Base-by-base conservation (phyloP, 495 filamentous ascomycete genomes). In the Aspergillus campestris region DNA sequence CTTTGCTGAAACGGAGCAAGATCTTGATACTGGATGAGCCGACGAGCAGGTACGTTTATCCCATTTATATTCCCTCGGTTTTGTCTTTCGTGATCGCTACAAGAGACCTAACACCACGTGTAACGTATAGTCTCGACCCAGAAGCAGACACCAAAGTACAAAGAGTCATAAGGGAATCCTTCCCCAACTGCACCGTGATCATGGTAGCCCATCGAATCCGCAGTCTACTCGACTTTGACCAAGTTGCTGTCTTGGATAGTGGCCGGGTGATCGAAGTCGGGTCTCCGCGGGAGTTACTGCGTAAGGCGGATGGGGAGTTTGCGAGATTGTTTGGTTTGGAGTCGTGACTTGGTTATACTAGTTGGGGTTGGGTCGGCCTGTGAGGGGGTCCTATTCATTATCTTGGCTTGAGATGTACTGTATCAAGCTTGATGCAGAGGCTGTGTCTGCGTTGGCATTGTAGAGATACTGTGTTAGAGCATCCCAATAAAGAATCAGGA, bases 51-150 rank as follows among this genome's bases (percentile, higher is more conserved):
- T 74, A 58, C 41, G 59, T 43, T 15, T 1, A 35, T 32, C 28
- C 34, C 12, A 35, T 7, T 36, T 36, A 13, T 38, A 31, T 28
- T 84, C 6, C 84, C n/a, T n/a, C n/a, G n/a, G n/a, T n/a, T n/a
- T n/a, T n/a, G n/a, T n/a, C n/a, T n/a, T n/a, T n/a, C n/a, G n/a
- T n/a, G n/a, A n/a, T n/a, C n/a, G n/a, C n/a, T n/a, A n/a, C n/a
- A n/a, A n/a, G n/a, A n/a, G n/a, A n/a, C n/a, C n/a, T n/a, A n/a
- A n/a, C n/a, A n/a, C n/a, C n/a, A n/a, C n/a, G n/a, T n/a, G n/a
- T n/a, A n/a, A n/a, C n/a, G n/a, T n/a, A 83, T 4, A 89, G 83
- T 8, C 86, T 95, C 59, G 89, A 95, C 67, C 86, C 88, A 62
- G 78, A 78, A 14, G 92, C 87, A 6, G 89, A 95, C 57, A 64